These are phyloP conservation scores for Euphorbia pulcherrima DNA, from an alignment of 345 rosid genomes.

Conservation along the genomic window DNA sequence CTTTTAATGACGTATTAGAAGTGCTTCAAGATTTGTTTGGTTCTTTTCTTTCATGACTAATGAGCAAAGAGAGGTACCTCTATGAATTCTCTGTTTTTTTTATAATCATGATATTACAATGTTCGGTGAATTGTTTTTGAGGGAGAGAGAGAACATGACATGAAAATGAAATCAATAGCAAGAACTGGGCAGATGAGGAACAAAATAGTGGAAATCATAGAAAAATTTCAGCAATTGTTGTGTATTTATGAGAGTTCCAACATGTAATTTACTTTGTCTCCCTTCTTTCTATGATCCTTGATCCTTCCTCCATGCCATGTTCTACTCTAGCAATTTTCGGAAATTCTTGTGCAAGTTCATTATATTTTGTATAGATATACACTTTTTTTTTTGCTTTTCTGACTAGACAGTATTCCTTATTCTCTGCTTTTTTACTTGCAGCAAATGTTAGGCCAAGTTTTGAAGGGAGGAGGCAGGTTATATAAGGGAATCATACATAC, in stretches of 20 bases:
- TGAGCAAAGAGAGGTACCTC: slow-evolving; percentile 58
- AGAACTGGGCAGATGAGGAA: too few species aligned
- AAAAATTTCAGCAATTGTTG: too few species aligned
- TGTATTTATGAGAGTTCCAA: too few species aligned
- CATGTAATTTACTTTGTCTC: neutral
- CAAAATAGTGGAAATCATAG: neutral
- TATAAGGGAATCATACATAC: slow-evolving; percentile 48
- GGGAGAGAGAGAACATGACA: too few species aligned
- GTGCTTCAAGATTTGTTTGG: slow-evolving; percentile 63
- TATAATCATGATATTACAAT: too few species aligned
- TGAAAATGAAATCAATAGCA: too few species aligned
- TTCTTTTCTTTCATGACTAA: slow-evolving; percentile 56
- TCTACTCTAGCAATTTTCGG: neutral
- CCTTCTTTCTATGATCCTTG: neutral
- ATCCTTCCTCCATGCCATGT: neutral
- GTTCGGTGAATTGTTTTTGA: too few species aligned
- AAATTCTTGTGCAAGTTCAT: neutral
- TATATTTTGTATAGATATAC: neutral
- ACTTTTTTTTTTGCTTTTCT: neutral
- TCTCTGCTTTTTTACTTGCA: slow-evolving; percentile 29
- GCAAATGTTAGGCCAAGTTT: slow-evolving; percentile 53
- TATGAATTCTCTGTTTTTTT: neutral
- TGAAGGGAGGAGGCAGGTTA: slow-evolving; percentile 62
- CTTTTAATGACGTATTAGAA: slow-evolving; percentile 53
- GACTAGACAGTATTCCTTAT: neutral